Evolutionary conservation across 305 asterid species (phyloP).

Genomic region (Fraxinus xanthoxyloides): DNA sequence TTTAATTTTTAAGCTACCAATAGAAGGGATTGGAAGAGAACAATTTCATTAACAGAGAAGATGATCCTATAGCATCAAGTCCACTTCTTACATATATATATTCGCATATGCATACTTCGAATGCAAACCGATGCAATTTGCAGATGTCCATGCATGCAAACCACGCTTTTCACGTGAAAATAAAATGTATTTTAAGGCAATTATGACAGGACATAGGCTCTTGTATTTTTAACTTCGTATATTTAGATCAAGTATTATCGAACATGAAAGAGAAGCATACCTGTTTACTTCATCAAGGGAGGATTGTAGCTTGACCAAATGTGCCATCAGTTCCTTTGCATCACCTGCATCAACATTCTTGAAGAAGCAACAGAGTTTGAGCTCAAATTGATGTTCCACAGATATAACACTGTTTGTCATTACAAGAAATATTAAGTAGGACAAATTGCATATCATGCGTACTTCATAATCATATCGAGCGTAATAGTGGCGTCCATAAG

Average conservation of each 20-base stretch:
- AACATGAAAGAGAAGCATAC: slow-evolving; percentile 37
- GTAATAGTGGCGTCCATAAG: slow-evolving; percentile 95
- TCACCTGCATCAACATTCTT: slow-evolving; percentile 87
- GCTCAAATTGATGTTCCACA: not conserved
- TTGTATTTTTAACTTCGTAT: not conserved
- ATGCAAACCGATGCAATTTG: not conserved
- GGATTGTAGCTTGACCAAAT: slow-evolving; percentile 90
- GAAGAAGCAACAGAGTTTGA: slow-evolving; percentile 23
- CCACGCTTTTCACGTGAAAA: not conserved
- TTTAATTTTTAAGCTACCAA: not conserved
- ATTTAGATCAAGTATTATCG: not conserved
- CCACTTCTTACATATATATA: not conserved
- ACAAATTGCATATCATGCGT: slow-evolving; percentile 14
- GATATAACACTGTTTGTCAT: not conserved
- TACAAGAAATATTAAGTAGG: slow-evolving; percentile 6
- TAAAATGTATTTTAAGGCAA: not conserved
- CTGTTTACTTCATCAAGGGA: slow-evolving; percentile 76
- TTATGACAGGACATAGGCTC: not conserved
- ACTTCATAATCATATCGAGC: slow-evolving; percentile 98
- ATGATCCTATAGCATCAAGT: not conserved
- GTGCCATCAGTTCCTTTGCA: slow-evolving; percentile 90
- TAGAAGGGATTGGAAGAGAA: not conserved
- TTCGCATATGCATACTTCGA: not conserved
- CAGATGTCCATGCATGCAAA: not conserved
- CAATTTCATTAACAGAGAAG: not conserved